Evolutionary conservation across 768 basidiomycete species (phyloP).

Genomic region (Galerina marginata): DNA sequence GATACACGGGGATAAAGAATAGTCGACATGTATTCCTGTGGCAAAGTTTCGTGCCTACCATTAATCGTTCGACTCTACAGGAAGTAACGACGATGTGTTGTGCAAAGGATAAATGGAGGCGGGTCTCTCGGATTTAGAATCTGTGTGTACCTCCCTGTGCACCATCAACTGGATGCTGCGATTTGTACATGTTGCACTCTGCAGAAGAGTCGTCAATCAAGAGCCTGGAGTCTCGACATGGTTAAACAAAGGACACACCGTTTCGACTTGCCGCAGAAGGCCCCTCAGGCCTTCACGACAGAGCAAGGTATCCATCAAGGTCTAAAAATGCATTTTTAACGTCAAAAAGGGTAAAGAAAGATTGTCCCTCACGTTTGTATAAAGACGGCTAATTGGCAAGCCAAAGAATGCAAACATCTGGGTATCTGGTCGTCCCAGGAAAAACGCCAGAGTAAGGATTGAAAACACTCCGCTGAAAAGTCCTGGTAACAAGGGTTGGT

Average conservation of each 20-base stretch:
- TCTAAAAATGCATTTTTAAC: constrained; percentile 28
- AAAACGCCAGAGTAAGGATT: constrained; percentile 47
- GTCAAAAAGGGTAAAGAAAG: constrained; percentile 1
- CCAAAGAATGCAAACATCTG: constrained; percentile 31
- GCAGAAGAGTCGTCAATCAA: no score
- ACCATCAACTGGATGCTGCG: background rate
- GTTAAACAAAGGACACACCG: background rate
- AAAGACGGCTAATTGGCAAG: constrained; percentile 36
- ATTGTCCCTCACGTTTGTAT: constrained; percentile 44
- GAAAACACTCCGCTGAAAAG: constrained; percentile 50
- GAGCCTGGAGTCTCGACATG: no score
- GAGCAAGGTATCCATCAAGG: constrained; percentile 44
- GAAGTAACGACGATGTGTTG: no score
- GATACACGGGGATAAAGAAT: background rate
- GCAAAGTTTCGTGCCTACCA: no score
- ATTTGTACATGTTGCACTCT: background rate
- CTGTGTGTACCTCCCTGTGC: background rate
- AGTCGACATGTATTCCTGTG: no score
- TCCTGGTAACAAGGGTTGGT: constrained; percentile 2
- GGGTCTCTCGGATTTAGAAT: background rate
- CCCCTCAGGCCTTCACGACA: constrained; percentile 17
- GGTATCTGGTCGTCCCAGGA: constrained; percentile 32
- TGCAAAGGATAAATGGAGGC: no score
- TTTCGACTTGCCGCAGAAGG: constrained; percentile 1
- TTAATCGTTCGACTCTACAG: no score